phyloP scores from a whole-genome alignment of 768 basidiomycete species.

The Phaeotremella skinneri region DNA sequence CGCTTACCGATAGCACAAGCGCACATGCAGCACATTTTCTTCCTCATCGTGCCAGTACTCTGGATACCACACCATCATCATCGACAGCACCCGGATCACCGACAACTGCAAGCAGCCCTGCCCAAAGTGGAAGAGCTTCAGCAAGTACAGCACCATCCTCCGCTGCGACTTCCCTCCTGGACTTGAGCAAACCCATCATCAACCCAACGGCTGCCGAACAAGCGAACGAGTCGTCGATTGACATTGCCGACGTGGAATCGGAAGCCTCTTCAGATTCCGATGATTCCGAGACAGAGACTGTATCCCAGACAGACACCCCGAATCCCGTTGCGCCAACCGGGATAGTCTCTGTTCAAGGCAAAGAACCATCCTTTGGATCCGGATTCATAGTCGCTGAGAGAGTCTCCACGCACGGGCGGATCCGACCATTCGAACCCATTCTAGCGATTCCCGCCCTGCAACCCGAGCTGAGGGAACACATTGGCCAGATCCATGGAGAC shows the following conservation, averaged over 20 bases:
- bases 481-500: constrained; percentile 44
- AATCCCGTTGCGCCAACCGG: constrained; percentile 10
- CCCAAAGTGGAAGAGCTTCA: background rate
- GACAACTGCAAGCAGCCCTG: background rate
- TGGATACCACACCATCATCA: background rate
- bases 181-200: constrained; percentile 43
- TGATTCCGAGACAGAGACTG: constrained; percentile 5
- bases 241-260: constrained; percentile 34
- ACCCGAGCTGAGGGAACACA: constrained; percentile 34
- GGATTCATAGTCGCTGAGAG: constrained; percentile 43
- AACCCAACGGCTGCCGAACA: constrained; percentile 21
- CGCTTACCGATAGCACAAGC: background rate
- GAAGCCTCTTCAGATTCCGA: constrained; percentile 34
- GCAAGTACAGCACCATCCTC: constrained; percentile 1
- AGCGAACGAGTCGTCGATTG: constrained; percentile 35
- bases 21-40: background rate
- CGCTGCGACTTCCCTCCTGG: constrained; percentile 21
- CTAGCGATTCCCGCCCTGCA: constrained; percentile 34
- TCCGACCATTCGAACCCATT: constrained; percentile 44
- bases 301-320: constrained; percentile 6
- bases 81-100: background rate
- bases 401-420: constrained; percentile 41
- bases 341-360: constrained; percentile 31
- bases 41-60: constrained; percentile 2
- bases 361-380: constrained; percentile 24